Base-by-base conservation (phyloP, 2,329 filamentous ascomycete species). In the Aspergillus tamarii region DNA sequence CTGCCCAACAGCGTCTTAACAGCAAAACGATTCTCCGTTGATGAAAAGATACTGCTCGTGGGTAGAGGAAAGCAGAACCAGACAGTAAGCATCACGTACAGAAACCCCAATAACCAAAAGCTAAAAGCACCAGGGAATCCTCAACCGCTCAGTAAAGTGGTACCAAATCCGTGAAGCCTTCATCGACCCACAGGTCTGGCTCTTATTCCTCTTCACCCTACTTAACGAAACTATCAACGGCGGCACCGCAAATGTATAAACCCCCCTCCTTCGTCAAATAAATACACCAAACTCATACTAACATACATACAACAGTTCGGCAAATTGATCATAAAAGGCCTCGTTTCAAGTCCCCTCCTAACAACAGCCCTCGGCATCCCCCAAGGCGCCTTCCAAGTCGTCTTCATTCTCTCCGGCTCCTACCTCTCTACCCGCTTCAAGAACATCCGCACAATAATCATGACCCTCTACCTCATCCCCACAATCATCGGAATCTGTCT, bases 281-380 rank as follows among this genome's bases (percentile, higher is more conserved):
- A 9, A 30, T 7, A n/a, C 4, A 32, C 3, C 2, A 43, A 11
- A 4, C n/a, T 21, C 23, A 34, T 9, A 32, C 23, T 32, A 46
- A 58, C 16, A 6, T 3, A n/a, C 23, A 48, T 50, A 19, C 3
- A 5, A 52, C 19, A 64, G 64, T 87, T 87, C 65, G 82, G 83
- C 45, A 86, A 84, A 60, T 78, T 85, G 26, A 86, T 87, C 60
- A 80, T 87, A 70, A 74, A 74, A 57, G 73, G 73, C 12, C 61
- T 75, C 19, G 85, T 86, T 61, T 80, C 82, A 1, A 77, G 81
- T 55, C 67, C 82, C 0, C 75, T 85, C 0, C 69, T 77, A 9
- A 86, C 85, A 0, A 85, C 84, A 0, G 82, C 82, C 0, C 78
- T 85, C 4, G 85, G 84, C 0, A 87, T 88, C 36, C 86, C 85